These are phyloP conservation scores for Cercospora janseana DNA, from an alignment of 2,329 filamentous ascomycete species.

Conservation along the genomic window DNA sequence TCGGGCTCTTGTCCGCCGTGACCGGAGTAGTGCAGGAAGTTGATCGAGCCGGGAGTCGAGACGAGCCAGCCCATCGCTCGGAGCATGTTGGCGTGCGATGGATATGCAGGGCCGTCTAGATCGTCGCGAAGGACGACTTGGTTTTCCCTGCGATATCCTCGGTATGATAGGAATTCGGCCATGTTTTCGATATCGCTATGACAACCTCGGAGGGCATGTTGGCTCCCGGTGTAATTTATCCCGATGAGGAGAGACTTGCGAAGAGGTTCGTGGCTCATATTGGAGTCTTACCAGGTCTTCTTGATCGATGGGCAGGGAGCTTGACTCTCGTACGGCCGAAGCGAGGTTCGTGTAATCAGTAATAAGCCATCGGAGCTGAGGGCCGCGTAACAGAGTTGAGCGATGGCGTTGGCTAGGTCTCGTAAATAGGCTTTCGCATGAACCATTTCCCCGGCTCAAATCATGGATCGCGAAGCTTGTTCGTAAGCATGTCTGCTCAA, in stretches of 20 bases:
- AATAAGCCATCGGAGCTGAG: neutral
- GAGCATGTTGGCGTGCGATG: slow-evolving; percentile 36
- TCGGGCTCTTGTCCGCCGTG: slow-evolving; percentile 52
- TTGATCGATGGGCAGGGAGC: neutral
- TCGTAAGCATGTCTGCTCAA: too few relatives aligned
- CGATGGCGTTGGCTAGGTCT: slow-evolving; percentile 2
- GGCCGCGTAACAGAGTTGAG: neutral
- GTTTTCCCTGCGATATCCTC: slow-evolving; percentile 41
- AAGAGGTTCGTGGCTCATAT: slow-evolving; percentile 15
- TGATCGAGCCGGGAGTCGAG: slow-evolving; percentile 50
- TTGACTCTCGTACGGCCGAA: neutral
- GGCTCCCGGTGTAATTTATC: slow-evolving; percentile 43
- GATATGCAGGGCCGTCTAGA: slow-evolving; percentile 14
- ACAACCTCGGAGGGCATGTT: slow-evolving; percentile 49
- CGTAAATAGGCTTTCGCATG: slow-evolving; percentile 4
- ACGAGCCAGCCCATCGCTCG: slow-evolving; percentile 60
- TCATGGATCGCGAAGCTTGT: neutral
- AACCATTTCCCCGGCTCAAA: neutral
- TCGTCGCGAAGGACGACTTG: slow-evolving; percentile 48
- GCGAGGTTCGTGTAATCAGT: neutral
- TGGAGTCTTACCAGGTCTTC: neutral
- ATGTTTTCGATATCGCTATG: slow-evolving; percentile 50
- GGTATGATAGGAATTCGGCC: slow-evolving; percentile 46
- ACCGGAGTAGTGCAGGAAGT: slow-evolving; percentile 60
- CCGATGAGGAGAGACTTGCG: slow-evolving; percentile 54